Evolutionary conservation across 805 yeast genomes (phyloP).

Genomic region (Komagataella pseudopastoris): DNA sequence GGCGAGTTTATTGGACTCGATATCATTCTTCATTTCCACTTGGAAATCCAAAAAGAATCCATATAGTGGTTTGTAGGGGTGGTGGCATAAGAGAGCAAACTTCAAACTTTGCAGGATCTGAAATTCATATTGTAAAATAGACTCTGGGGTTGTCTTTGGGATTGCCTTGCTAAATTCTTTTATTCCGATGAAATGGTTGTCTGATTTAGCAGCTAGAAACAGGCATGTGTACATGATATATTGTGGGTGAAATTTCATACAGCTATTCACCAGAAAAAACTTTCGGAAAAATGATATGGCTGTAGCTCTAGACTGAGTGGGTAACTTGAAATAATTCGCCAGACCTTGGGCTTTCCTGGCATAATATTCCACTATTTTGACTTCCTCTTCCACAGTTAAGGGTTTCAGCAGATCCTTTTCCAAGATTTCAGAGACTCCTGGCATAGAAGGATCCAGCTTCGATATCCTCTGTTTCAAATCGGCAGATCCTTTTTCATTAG

Average conservation of each 20-base stretch:
- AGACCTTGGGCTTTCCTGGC: slow-evolving; percentile 58
- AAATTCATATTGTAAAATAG: slow-evolving; percentile 72
- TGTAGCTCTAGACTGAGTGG: slow-evolving; percentile 80
- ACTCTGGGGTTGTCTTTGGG: slow-evolving; percentile 49
- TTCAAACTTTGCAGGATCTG: slow-evolving; percentile 55
- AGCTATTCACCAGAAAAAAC: slow-evolving; percentile 70
- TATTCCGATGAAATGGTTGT: slow-evolving; percentile 79
- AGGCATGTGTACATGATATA: slow-evolving; percentile 68
- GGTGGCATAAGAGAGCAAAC: slow-evolving; percentile 78
- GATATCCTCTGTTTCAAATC: slow-evolving; percentile 17
- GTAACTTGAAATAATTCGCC: slow-evolving; percentile 64
- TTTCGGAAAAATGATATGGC: slow-evolving; percentile 72
- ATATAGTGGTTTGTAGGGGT: slow-evolving; percentile 79
- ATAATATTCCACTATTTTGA: slow-evolving; percentile 52
- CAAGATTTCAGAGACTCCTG: slow-evolving; percentile 8
- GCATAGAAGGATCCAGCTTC: slow-evolving; percentile 6
- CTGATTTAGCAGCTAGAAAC: slow-evolving; percentile 86
- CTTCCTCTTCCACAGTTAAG: slow-evolving; percentile 60
- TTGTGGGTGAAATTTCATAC: slow-evolving; percentile 83
- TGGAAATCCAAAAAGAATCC: slow-evolving; percentile 93
- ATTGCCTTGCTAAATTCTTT: slow-evolving; percentile 64
- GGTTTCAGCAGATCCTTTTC: slow-evolving; percentile 19
- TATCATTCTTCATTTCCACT: slow-evolving; percentile 26
- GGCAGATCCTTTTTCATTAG: slow-evolving; percentile 41
- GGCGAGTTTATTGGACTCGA: slow-evolving; percentile 48